Conservation (phyloP, 2,329 filamentous ascomycete species). For the Fusarium xyrophilum region DNA sequence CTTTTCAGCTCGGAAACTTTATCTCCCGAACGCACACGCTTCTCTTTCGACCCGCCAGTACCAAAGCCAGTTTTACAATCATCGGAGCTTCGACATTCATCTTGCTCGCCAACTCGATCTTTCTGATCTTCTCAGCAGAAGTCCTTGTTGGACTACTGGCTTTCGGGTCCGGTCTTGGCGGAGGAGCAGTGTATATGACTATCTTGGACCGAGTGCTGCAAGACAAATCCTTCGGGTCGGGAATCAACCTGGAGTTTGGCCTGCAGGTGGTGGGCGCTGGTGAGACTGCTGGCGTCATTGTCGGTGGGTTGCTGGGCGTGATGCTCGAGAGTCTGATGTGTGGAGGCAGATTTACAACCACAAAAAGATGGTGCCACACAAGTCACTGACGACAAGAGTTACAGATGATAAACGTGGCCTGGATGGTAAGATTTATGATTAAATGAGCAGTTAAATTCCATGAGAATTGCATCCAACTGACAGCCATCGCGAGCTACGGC, state of each 20-base stretch:
- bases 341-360: background rate
- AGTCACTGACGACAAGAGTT: constrained; percentile 8
- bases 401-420: background rate
- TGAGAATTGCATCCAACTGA: accelerated
- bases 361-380: constrained; percentile 42
- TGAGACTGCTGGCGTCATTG: constrained; percentile 40
- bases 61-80: constrained; percentile 7
- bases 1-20: constrained; percentile 43
- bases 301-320: constrained; percentile 39
- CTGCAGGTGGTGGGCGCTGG: constrained; percentile 42
- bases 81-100: constrained; percentile 13
- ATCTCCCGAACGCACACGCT: constrained; percentile 36
- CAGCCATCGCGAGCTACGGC: background rate
- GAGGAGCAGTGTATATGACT: constrained; percentile 43
- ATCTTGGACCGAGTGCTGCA: constrained; percentile 31
- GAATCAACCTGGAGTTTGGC: constrained; percentile 39
- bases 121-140: constrained; percentile 35
- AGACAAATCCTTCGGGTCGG: constrained; percentile 26
- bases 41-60: constrained; percentile 22
- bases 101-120: constrained; percentile 32
- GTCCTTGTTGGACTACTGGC: constrained; percentile 37
- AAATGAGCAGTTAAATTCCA: background rate
- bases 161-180: constrained; percentile 40
- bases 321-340: constrained; percentile 40
- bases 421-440: background rate